Conservation (phyloP, 768 basidiomycete species). For the Clitopilus passeckerianus region DNA sequence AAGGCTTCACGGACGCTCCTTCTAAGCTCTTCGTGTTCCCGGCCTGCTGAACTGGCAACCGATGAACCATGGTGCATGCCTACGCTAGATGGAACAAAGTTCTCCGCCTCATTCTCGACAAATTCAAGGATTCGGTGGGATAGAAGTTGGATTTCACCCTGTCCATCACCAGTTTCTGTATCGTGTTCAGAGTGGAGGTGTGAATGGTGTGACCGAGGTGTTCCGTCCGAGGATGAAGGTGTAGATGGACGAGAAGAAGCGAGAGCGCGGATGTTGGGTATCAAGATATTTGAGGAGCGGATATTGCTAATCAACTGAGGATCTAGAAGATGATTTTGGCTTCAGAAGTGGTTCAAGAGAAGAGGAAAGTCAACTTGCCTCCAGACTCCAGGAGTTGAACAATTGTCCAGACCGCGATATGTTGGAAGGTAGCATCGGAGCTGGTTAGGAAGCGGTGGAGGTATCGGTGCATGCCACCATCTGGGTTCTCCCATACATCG, state of each 20-base stretch:
- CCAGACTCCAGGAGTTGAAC: conserved; percentile 97
- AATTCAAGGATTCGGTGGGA: conserved; percentile 84
- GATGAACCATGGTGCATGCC: conserved; percentile 71
- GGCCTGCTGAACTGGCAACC: conserved; percentile 51
- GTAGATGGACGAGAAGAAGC: conserved; percentile 67
- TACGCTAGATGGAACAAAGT: conserved; percentile 53
- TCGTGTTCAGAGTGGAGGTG: conserved; percentile 72
- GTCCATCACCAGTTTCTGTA: conserved; percentile 82
- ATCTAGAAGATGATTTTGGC: conserved; percentile 39
- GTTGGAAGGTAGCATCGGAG: conserved; percentile 96
- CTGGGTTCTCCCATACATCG: conserved; percentile 96
- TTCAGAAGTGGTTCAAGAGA: neutral
- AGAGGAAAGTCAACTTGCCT: conserved; percentile 35
- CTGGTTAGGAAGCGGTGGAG: conserved; percentile 91
- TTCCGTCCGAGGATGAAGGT: conserved; percentile 69
- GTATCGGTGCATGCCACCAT: conserved; percentile 95
- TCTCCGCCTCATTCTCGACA: conserved; percentile 71
- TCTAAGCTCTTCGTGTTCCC: conserved; percentile 77
- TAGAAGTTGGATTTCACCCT: conserved; percentile 86
- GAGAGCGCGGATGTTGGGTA: conserved; percentile 83
- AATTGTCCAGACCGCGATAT: conserved; percentile 99
- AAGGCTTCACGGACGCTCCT: conserved; percentile 83
- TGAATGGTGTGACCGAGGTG: conserved; percentile 67
- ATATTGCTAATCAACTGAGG: conserved; percentile 88
- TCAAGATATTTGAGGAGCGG: conserved; percentile 73